phyloP scores from a whole-genome alignment of 495 filamentous ascomycete species.

The Neurospora tetraspora region DNA sequence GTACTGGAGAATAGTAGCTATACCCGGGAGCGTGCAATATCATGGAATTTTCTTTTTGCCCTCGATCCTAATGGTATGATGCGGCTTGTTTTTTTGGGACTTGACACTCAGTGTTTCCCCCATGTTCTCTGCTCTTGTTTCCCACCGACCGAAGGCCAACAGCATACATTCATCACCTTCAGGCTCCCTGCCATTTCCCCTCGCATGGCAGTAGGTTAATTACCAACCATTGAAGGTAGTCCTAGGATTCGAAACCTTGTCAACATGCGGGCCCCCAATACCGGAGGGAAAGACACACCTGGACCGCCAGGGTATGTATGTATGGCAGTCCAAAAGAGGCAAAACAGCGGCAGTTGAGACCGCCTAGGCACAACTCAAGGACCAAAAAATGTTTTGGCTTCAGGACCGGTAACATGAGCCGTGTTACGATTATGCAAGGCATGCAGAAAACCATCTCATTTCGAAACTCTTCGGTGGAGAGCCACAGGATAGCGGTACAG shows the following conservation, averaged over 20 bases:
- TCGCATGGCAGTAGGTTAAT: background rate
- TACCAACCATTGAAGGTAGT: background rate
- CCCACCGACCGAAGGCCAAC: background rate
- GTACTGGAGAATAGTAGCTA: background rate
- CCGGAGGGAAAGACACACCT: background rate
- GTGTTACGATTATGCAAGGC: background rate
- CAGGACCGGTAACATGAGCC: too few relatives aligned
- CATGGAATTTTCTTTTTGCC: background rate
- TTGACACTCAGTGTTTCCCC: background rate
- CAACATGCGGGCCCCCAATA: background rate
- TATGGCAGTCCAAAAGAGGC: background rate
- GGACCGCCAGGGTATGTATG: background rate
- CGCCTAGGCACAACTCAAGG: background rate
- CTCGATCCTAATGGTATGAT: background rate
- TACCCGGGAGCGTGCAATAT: background rate
- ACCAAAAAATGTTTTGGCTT: background rate
- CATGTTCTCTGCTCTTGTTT: background rate
- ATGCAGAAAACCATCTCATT: background rate
- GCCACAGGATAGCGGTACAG: background rate
- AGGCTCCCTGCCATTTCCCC: background rate
- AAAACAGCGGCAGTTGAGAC: background rate
- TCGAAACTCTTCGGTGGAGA: background rate
- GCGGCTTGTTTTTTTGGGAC: background rate
- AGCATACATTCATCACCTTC: background rate
- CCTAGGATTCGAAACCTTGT: background rate